A percentile compares a stretch with the other conserved stretches of the same genome.
Evolutionary conservation across 1,139 yeast species (phyloP).

Genomic region (Blastobotrys persicus): DNA sequence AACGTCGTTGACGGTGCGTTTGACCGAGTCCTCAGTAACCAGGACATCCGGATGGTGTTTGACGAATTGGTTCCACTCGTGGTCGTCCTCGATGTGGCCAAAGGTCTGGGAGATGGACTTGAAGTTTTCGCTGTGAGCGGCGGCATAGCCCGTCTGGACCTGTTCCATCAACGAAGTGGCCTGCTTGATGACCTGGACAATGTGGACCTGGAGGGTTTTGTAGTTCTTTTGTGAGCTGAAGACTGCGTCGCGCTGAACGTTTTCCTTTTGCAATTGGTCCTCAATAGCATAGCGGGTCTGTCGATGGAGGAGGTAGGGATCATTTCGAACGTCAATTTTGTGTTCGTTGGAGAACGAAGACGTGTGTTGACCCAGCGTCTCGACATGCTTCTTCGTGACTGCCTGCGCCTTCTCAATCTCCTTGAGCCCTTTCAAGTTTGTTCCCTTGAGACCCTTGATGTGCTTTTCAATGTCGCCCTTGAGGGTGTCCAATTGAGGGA

Average conservation of each 20-base stretch:
- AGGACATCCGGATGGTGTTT: slow-evolving; percentile 34
- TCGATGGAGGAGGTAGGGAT: slow-evolving; percentile 48
- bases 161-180: slow-evolving; percentile 37
- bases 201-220: slow-evolving; percentile 44
- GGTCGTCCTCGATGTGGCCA: slow-evolving; percentile 36
- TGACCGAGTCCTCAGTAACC: slow-evolving; percentile 37
- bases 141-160: slow-evolving; percentile 34
- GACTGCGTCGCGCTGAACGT: slow-evolving; percentile 44
- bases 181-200: slow-evolving; percentile 44
- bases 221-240: slow-evolving; percentile 43
- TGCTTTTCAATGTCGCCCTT: slow-evolving; percentile 42
- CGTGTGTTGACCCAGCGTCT: slow-evolving; percentile 36
- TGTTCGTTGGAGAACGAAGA: slow-evolving; percentile 26
- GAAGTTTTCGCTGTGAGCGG: slow-evolving; percentile 33
- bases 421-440: slow-evolving; percentile 38
- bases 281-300: slow-evolving; percentile 38
- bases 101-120: slow-evolving; percentile 36
- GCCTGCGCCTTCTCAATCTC: slow-evolving; percentile 40
- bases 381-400: slow-evolving; percentile 39
- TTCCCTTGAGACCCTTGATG: slow-evolving; percentile 38
- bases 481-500: slow-evolving; percentile 39
- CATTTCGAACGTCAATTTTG: slow-evolving; percentile 42
- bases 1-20: slow-evolving; percentile 40
- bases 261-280: slow-evolving; percentile 46
- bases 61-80: slow-evolving; percentile 48